These are phyloP conservation scores for Selaginella tamariscina DNA, from an alignment of 75 land plant species.

Conservation along the genomic window DNA sequence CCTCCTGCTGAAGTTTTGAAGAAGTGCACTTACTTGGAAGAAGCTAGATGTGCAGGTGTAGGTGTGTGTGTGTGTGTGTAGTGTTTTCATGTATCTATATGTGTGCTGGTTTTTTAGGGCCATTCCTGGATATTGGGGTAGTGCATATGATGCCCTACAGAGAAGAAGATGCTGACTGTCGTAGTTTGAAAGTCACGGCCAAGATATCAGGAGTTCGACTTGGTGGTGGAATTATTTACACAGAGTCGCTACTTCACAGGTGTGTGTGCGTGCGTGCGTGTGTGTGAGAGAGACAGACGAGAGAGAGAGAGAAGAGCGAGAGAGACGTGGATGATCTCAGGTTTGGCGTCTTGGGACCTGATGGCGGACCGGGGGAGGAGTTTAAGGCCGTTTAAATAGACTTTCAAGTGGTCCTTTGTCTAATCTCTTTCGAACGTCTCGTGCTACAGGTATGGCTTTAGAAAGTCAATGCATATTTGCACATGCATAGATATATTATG, in stretches of 20 bases:
- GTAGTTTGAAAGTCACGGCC: constrained; percentile 56
- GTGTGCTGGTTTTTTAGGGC: too few relatives aligned
- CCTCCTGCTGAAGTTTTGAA: background rate
- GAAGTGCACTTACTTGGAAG: too few relatives aligned
- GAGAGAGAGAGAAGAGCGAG: too few relatives aligned
- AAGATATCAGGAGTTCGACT: constrained; percentile 74
- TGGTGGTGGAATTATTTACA: constrained; percentile 93
- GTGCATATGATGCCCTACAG: constrained; percentile 65
- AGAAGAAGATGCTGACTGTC: constrained; percentile 62
- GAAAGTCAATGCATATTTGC: too few relatives aligned
- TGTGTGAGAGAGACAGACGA: too few relatives aligned
- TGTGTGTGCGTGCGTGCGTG: too few relatives aligned
- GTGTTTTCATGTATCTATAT: too few relatives aligned
- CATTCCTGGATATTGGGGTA: constrained; percentile 63
- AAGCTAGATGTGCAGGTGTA: too few relatives aligned
- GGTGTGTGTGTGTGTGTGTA: too few relatives aligned
- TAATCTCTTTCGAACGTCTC: constrained; percentile 34
- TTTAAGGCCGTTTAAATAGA: constrained; percentile 60
- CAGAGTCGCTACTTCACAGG: constrained; percentile 84
- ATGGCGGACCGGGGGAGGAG: constrained; percentile 93
- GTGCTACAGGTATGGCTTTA: constrained; percentile 8
- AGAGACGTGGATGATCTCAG: too few relatives aligned
- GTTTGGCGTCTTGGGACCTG: constrained; percentile 87
- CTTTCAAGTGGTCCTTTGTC: constrained; percentile 71
- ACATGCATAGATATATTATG: too few relatives aligned